Conservation (phyloP, 169 alveolate species). For the Besnoitia besnoiti region DNA sequence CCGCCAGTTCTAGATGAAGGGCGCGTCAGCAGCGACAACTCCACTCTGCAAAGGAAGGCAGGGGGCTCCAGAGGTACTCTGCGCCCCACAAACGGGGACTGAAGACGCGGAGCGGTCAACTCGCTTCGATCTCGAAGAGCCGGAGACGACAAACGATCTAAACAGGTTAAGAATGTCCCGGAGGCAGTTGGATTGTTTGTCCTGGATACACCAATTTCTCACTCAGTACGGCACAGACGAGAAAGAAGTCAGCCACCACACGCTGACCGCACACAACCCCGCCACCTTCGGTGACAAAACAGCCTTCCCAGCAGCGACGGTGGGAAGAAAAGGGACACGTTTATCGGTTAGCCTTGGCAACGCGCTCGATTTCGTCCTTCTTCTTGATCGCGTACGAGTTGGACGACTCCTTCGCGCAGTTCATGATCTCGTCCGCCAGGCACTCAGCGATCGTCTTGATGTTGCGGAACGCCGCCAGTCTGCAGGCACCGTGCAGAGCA, state of each 20-base stretch:
- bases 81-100: too few species aligned
- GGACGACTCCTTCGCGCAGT: constrained; percentile 97
- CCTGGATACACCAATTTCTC: neutral
- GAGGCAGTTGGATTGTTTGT: neutral
- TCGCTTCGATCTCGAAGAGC: too few species aligned
- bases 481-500: too few species aligned
- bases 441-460: constrained; percentile 98
- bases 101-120: too few species aligned
- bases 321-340: neutral
- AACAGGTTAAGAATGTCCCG: neutral
- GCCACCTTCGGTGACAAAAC: neutral
- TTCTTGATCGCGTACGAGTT: constrained; percentile 98
- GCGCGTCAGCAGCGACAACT: too few species aligned
- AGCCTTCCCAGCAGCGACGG: neutral
- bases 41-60: too few species aligned
- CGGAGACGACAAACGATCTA: too few species aligned
- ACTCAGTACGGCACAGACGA: neutral
- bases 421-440: constrained; percentile 98
- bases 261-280: neutral
- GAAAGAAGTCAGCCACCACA: neutral
- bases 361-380: constrained; percentile 99
- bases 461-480: constrained; percentile 96
- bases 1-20: too few species aligned
- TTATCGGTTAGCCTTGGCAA: constrained; percentile 99
- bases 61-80: too few species aligned